Conservation (phyloP, 768 basidiomycete species). For the Suillus subalutaceus region DNA sequence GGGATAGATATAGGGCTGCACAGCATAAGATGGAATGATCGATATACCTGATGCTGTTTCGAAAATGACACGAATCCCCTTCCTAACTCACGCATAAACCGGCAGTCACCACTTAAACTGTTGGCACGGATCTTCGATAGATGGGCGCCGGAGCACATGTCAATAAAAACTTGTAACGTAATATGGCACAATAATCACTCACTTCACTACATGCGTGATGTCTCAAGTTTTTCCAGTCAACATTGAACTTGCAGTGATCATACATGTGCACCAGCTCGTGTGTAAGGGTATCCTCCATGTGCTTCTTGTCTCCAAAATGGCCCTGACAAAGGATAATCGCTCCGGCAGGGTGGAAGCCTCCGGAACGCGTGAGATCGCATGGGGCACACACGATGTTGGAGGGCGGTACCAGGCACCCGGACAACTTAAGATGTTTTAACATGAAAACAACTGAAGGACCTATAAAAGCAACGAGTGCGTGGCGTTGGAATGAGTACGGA, state of each 20-base stretch:
- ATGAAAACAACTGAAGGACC: slow-evolving; percentile 90
- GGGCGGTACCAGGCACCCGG: slow-evolving; percentile 70
- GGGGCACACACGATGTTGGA: slow-evolving; percentile 83
- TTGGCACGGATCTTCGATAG: slow-evolving; percentile 86
- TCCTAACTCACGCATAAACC: slow-evolving; percentile 78
- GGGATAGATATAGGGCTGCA: slow-evolving; percentile 14
- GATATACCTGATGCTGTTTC: slow-evolving; percentile 88
- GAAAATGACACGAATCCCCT: slow-evolving; percentile 80
- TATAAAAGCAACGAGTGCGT: slow-evolving; percentile 31
- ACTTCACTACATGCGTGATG: slow-evolving; percentile 99
- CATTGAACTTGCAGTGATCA: slow-evolving; percentile 93
- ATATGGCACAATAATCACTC: slow-evolving; percentile 26
- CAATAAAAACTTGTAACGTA: slow-evolving; percentile 1
- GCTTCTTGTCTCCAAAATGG: slow-evolving; percentile 74
- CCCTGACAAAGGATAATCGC: slow-evolving; percentile 87
- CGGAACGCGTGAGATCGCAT: slow-evolving; percentile 73
- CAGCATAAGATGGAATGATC: slow-evolving; percentile 12
- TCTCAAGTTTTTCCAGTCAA: slow-evolving; percentile 86
- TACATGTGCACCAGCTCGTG: slow-evolving; percentile 97
- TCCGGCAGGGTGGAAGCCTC: slow-evolving; percentile 84
- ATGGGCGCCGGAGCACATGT: slow-evolving; percentile 7
- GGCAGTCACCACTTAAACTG: slow-evolving; percentile 91
- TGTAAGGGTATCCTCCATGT: slow-evolving; percentile 91
- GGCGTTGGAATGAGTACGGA: slow-evolving; percentile 14
- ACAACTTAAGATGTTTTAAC: slow-evolving; percentile 83